phyloP scores from a whole-genome alignment of 75 land plant species.

The Pseudotsuga menziesii region DNA sequence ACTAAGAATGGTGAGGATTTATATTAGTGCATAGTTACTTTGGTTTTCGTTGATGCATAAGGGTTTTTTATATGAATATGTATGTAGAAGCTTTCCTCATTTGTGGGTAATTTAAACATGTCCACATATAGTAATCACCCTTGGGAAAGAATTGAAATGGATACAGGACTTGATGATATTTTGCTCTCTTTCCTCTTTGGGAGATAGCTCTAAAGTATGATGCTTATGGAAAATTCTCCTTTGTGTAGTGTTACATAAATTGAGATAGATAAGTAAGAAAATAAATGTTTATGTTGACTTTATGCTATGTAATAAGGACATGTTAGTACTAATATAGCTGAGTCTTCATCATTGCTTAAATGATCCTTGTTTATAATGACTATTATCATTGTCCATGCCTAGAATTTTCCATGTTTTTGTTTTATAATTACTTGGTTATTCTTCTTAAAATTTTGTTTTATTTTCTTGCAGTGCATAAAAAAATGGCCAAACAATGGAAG shows the following conservation, averaged over 20 bases:
- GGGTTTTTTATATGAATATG: no score
- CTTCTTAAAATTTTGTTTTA: neutral
- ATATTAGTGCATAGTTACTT: no score
- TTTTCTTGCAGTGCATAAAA: constrained; percentile 58
- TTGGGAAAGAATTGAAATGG: no score
- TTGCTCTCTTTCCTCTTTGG: no score
- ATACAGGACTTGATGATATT: no score
- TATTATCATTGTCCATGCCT: neutral
- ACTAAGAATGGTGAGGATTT: no score
- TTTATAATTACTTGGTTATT: neutral
- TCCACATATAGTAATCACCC: no score
- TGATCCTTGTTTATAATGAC: neutral
- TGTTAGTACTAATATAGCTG: neutral
- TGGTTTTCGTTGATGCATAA: no score
- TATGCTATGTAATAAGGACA: neutral
- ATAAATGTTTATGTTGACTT: neutral
- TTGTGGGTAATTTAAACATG: no score
- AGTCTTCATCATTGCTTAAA: neutral
- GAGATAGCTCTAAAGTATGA: no score
- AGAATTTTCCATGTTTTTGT: neutral
- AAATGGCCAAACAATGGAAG: constrained; percentile 96
- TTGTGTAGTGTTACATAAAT: neutral
- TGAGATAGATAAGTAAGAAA: neutral
- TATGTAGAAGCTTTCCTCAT: no score
- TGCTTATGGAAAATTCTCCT: neutral